Percentiles rank a stretch among this genome's conserved stretches.
phyloP scores from a whole-genome alignment of 2,329 filamentous ascomycete genomes.

The Lachnellula arida region DNA sequence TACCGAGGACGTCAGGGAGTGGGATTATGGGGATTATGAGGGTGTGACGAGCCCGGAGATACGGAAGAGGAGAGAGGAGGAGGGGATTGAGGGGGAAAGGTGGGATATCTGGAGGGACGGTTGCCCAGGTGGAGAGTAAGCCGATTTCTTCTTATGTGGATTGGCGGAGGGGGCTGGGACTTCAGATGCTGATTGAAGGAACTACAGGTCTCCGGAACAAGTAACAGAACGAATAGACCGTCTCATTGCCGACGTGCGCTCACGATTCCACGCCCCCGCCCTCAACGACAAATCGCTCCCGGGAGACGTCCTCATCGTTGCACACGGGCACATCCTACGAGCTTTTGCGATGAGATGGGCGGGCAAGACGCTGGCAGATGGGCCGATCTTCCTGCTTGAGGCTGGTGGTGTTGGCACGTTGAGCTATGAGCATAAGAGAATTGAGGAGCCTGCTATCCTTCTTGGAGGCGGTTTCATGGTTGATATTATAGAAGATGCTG shows the following conservation, averaged over 20 bases:
- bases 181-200: neutral
- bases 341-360: constrained; percentile 87
- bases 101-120: constrained; percentile 94
- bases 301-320: constrained; percentile 70
- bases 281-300: constrained; percentile 34
- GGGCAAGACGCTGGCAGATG: constrained; percentile 63
- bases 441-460: constrained; percentile 75
- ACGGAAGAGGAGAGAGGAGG: constrained; percentile 47
- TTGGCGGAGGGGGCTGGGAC: neutral
- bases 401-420: constrained; percentile 79
- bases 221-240: constrained; percentile 68
- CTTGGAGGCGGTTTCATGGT: constrained; percentile 58
- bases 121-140: constrained; percentile 75
- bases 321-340: constrained; percentile 84
- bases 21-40: constrained; percentile 87
- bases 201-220: constrained; percentile 47
- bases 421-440: constrained; percentile 76
- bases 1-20: constrained; percentile 61
- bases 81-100: constrained; percentile 47
- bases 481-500: constrained; percentile 20
- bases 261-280: constrained; percentile 52
- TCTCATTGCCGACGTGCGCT: constrained; percentile 70
- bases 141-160: constrained; percentile 31
- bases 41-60: constrained; percentile 72
- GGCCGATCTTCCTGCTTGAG: constrained; percentile 78